Conservation (phyloP, 495 filamentous ascomycete species). For the Aspergillus nidulans region DNA sequence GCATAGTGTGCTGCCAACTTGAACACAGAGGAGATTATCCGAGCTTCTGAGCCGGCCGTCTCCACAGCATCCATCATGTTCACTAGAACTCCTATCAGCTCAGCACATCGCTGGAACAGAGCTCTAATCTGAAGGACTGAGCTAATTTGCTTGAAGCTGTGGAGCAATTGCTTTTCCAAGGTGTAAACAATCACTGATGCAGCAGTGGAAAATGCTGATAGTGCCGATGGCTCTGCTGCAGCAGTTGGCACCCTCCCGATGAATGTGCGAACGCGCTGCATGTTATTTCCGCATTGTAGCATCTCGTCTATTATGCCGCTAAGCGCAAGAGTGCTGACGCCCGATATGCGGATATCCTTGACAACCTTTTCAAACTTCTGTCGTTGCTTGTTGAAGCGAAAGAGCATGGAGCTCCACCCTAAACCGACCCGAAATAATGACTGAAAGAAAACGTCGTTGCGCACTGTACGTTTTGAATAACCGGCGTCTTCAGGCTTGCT, state of each 20-base stretch:
- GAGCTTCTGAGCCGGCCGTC: slow-evolving; percentile 56
- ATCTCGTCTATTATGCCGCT: slow-evolving; percentile 50
- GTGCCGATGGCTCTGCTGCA: slow-evolving; percentile 25
- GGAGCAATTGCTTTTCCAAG: slow-evolving; percentile 34
- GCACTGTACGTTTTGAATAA: slow-evolving; percentile 23
- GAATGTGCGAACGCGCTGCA: slow-evolving; percentile 57
- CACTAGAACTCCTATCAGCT: slow-evolving; percentile 59
- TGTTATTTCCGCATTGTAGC: slow-evolving; percentile 67
- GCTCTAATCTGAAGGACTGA: slow-evolving; percentile 62
- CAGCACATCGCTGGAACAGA: slow-evolving; percentile 58
- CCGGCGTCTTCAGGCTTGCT: slow-evolving; percentile 1
- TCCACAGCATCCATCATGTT: slow-evolving; percentile 54
- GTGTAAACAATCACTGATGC: slow-evolving; percentile 32
- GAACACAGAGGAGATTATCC: slow-evolving; percentile 64
- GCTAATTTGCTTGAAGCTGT: slow-evolving; percentile 18
- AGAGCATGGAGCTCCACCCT: slow-evolving; percentile 77
- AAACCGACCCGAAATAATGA: slow-evolving; percentile 69
- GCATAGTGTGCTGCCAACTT: slow-evolving; percentile 59
- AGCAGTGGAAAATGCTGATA: slow-evolving; percentile 36
- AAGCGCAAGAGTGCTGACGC: slow-evolving; percentile 56
- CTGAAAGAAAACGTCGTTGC: slow-evolving; percentile 48
- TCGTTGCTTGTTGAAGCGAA: slow-evolving; percentile 58
- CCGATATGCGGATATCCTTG: slow-evolving; percentile 59
- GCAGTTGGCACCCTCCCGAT: slow-evolving; percentile 38
- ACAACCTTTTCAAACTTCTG: slow-evolving; percentile 54